Conservation (phyloP, 495 filamentous ascomycete genomes). For the Hypomontagnella monticulosa region DNA sequence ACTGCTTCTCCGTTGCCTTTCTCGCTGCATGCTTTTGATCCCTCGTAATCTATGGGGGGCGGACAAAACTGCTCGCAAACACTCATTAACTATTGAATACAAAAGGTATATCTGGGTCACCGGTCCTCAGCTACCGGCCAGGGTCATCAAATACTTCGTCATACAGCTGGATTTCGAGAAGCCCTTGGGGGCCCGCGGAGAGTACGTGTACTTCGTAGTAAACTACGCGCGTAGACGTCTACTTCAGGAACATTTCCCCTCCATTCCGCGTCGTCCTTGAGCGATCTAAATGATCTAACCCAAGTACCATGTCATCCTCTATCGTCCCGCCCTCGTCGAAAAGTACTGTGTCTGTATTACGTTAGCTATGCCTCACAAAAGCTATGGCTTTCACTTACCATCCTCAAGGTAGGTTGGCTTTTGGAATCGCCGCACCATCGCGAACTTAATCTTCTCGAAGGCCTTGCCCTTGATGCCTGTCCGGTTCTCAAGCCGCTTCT, state of each 20-base stretch:
- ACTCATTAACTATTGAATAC: constrained; percentile 33
- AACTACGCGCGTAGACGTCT: constrained; percentile 31
- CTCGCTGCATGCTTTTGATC: constrained; percentile 2
- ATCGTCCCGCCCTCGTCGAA: constrained; percentile 70
- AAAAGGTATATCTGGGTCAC: constrained; percentile 25
- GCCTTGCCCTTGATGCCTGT: constrained; percentile 97
- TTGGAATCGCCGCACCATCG: constrained; percentile 79
- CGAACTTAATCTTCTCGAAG: constrained; percentile 98
- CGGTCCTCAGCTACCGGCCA: constrained; percentile 2
- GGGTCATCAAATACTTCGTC: constrained; percentile 6
- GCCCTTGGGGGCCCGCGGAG: neutral
- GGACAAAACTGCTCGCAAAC: constrained; percentile 16
- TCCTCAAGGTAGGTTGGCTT: constrained; percentile 85
- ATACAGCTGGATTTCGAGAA: neutral
- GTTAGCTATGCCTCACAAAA: constrained; percentile 22
- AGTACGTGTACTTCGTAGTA: neutral
- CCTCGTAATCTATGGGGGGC: constrained; percentile 17
- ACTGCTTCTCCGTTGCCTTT: constrained; percentile 16
- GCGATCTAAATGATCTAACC: constrained; percentile 89
- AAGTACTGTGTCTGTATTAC: constrained; percentile 77
- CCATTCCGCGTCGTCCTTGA: constrained; percentile 62
- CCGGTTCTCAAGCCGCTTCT: constrained; percentile 85
- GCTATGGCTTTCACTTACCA: constrained; percentile 66
- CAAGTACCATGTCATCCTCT: constrained; percentile 78
- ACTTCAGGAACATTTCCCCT: constrained; percentile 67